Evolutionary conservation across 2,329 filamentous ascomycete genomes (phyloP).

Genomic region (Mariannaea elegans): DNA sequence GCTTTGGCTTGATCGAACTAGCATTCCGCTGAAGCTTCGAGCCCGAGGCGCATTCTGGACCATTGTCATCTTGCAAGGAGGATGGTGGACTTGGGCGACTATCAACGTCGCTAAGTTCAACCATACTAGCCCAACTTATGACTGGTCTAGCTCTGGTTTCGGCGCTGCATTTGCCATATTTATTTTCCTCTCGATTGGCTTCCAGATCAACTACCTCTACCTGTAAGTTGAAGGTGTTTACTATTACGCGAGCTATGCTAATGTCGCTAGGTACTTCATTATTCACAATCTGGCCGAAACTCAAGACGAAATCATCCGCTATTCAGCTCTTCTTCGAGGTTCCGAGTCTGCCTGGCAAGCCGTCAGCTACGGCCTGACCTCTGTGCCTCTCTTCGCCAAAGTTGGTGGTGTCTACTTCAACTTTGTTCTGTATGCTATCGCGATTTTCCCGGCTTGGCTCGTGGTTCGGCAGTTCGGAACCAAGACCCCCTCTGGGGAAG

Average conservation of each 20-base stretch:
- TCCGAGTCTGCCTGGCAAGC: slow-evolving; percentile 79
- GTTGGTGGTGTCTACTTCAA: slow-evolving; percentile 76
- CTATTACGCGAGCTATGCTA: not conserved
- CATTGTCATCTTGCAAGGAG: slow-evolving; percentile 68
- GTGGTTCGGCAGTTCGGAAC: slow-evolving; percentile 60
- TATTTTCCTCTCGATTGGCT: slow-evolving; percentile 71
- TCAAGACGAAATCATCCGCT: slow-evolving; percentile 72
- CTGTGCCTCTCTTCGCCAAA: slow-evolving; percentile 68
- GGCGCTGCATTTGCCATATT: slow-evolving; percentile 73
- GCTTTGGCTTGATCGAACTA: slow-evolving; percentile 67
- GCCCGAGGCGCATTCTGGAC: slow-evolving; percentile 63
- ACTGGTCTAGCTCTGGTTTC: slow-evolving; percentile 72
- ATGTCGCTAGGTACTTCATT: slow-evolving; percentile 67
- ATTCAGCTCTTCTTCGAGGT: slow-evolving; percentile 72
- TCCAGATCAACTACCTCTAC: slow-evolving; percentile 79
- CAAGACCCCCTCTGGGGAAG: not conserved
- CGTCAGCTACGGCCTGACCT: slow-evolving; percentile 74
- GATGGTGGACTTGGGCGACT: slow-evolving; percentile 78
- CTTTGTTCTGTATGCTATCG: slow-evolving; percentile 72
- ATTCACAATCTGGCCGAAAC: slow-evolving; percentile 70
- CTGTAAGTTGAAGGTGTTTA: slow-evolving; percentile 54
- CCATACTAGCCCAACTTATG: slow-evolving; percentile 65
- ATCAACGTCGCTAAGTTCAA: slow-evolving; percentile 70
- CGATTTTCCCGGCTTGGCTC: slow-evolving; percentile 72
- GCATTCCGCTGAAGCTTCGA: slow-evolving; percentile 62